Percentiles rank a stretch among this genome's conserved stretches.
Conservation (phyloP, 2,329 filamentous ascomycete species). For the Nothopassalora personata region DNA sequence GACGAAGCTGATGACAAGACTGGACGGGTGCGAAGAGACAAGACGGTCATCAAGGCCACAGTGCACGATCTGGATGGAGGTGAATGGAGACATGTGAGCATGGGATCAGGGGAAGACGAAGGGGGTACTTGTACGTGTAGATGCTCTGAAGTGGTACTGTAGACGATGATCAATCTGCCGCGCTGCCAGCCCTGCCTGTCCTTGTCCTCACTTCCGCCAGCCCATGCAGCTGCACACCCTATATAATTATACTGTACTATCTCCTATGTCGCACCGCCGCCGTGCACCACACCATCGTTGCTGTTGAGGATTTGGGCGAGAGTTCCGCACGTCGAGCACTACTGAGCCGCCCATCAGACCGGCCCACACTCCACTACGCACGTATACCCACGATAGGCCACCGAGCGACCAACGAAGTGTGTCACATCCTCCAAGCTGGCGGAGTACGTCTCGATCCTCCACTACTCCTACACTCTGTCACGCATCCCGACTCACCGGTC, state of each 20-base stretch:
- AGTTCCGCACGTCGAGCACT: too few species aligned
- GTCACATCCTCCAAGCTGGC: slow-evolving; percentile 11
- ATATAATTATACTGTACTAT: too few species aligned
- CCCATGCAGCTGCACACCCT: not conserved
- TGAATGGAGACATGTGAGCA: not conserved
- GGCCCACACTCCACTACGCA: not conserved
- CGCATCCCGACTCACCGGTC: not conserved
- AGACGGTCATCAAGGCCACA: not conserved
- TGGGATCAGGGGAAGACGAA: too few species aligned
- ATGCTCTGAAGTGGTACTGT: too few species aligned
- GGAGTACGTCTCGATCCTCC: slow-evolving; percentile 5
- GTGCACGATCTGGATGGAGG: not conserved
- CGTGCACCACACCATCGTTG: not conserved
- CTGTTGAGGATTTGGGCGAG: not conserved
- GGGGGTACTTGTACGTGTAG: too few species aligned
- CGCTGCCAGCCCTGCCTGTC: too few species aligned
- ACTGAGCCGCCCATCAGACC: not conserved
- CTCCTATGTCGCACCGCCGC: not conserved
- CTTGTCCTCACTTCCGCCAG: not conserved
- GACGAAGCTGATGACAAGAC: not conserved
- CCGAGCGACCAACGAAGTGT: not conserved
- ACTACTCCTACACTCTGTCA: not conserved
- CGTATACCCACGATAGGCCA: not conserved
- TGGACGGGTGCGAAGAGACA: not conserved
- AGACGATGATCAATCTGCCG: too few species aligned